Base-by-base conservation (phyloP, 2,329 filamentous ascomycete genomes). In the Colletotrichum salicis region DNA sequence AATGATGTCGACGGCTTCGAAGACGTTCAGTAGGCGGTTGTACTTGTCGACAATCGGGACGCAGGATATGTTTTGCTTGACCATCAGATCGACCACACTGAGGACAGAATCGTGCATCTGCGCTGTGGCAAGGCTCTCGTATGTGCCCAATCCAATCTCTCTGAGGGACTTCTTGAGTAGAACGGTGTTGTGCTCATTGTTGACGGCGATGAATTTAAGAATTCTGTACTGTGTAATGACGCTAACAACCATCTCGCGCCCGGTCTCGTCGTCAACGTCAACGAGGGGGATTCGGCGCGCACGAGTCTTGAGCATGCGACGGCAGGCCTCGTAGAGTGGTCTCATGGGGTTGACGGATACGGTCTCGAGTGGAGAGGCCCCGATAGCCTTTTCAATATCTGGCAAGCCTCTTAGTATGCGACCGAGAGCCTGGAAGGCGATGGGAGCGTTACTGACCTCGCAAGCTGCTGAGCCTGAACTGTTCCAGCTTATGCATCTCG, bases 211-310 rank as follows among this genome's bases (percentile, higher is more conserved):
- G 81, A 99, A 99, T 81, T 99, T 99, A 75, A 99, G 89, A 76
- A 99, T 98, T 70, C 97, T 93, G 83, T 99, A 99, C 82, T 99
- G 96, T 0, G 96, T 99, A 71, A 99, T 93, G 73, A 99, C 96
- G 77, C 95, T 98, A 73, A 99, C 94, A 22, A 99, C 95, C 84
- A 96, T 96, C 79, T 96, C 92, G 74, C 95, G 90, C 68, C 93
- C 91, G 2, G 96, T 99, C 83, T 99, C 96, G 79, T 97, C 95
- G 79, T 99, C 96, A 74, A 94, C 89, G 77, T 98, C 96, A 71
- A 99, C 93, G 7, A 99, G 88, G 1, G 96, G 96, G 75, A 99
- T 99, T 76, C 96, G 91, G 71, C 96, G 92, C 45, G 96, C 96
- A 75, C 96, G 92, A 6, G 96, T 98, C 79, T 94, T 92, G 60